Conservation (phyloP, 2,329 filamentous ascomycete genomes). For the Lasiodiplodia citricola region DNA sequence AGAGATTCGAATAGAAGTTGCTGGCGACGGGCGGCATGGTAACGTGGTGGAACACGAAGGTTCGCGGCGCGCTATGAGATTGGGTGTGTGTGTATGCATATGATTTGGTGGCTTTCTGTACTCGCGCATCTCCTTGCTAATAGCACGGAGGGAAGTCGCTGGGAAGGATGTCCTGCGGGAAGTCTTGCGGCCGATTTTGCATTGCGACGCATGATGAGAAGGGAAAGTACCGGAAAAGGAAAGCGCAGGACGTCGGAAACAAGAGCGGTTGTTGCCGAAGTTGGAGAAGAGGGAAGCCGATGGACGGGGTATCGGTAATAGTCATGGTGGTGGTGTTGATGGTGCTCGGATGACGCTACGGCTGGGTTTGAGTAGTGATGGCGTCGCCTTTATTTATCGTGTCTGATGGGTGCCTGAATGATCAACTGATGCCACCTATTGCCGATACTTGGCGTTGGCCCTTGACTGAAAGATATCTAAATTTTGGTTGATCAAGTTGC, state of each 20-base stretch:
- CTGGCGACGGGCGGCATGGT: too few species aligned
- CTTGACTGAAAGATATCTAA: background rate
- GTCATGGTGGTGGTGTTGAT: background rate
- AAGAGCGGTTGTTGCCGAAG: background rate
- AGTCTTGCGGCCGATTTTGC: background rate
- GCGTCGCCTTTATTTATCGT: background rate
- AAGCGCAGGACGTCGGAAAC: background rate
- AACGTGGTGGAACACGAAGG: too few species aligned
- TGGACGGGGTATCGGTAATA: background rate
- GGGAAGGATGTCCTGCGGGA: background rate
- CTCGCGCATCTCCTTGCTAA: background rate
- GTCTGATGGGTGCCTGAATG: background rate
- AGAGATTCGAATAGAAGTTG: too few species aligned
- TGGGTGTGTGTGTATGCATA: too few species aligned
- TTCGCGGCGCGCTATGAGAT: too few species aligned
- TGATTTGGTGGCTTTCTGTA: background rate
- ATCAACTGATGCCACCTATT: background rate
- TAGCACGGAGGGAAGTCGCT: conserved; percentile 18
- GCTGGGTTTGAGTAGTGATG: background rate
- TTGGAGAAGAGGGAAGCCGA: background rate
- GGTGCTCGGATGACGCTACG: background rate
- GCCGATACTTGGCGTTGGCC: background rate
- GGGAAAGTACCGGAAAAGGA: background rate
- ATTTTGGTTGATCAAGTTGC: background rate
- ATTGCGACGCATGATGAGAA: background rate